Evolutionary conservation across 2,329 filamentous ascomycete species (phyloP), one percentile per base, ranked within the genome.

Genomic region (Fusarium piperis): DNA sequence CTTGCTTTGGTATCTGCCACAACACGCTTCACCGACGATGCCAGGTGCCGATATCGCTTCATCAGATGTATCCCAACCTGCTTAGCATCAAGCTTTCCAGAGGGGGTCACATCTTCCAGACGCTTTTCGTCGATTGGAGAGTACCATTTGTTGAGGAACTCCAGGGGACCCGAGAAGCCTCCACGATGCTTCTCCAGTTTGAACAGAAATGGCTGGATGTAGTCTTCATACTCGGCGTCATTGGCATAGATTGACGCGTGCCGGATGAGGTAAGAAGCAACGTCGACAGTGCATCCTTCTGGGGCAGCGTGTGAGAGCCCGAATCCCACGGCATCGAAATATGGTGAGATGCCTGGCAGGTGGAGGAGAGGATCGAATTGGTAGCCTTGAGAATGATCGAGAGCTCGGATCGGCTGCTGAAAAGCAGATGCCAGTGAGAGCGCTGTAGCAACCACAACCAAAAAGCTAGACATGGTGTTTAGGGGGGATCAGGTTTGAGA

Each of bases 181-280:
- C 73, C 73, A 0, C 73, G 71, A 6, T 75, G 66, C 48, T 71
- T 62, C 36, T 75, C 73, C 4, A 75, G 39, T 8, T 75, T 75
- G 51, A 51, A 67, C 13, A 75, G 64, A 15, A 75, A 75, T 0
- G 73, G 73, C 9, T 73, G 28, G 41, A 75, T 75, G 26, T 75
- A 75, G 6, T 75, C 73, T 20, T 75, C 71, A 28, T 75, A 75
- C 36, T 75, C 73, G 32, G 59, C 73, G 6, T 75, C 73, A 1
- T 75, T 75, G 32, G 73, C 73, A 28, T 75, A 76, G 3, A 75
- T 75, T 0, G 73, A 72, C 16, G 67, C 73, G 33, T 75, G 73
- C 2, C 73, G 66, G 46, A 75, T 75, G 18, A 75, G 64, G 32
- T 75, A 75, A 1, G 73, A 75, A 0, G 73, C 73, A 16, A 72